Base-by-base conservation (phyloP, 106 monocot genomes). In the Apostasia ramifera region DNA sequence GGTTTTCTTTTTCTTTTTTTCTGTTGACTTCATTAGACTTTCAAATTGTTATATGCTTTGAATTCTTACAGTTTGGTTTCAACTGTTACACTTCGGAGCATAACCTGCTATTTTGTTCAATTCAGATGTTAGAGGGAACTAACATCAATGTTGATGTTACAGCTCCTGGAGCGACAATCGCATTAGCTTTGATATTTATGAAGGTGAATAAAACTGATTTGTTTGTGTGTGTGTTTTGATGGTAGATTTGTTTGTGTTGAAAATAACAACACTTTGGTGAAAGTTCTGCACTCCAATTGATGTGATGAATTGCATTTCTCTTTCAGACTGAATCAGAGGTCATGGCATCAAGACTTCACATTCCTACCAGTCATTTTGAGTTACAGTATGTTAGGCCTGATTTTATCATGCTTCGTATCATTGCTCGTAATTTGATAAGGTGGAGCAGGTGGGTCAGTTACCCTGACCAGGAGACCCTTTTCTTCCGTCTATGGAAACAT, bases 301-400 rank as follows among this genome's bases (percentile, higher is more conserved):
- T 65, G 5, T 65, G 44, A 60, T 70, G 44, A 62, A 41, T 8
- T 70, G 50, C 12, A 63, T 51, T 65, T 70, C 47, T 50, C 47
- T 53, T 78, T 55, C 85, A 95, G 95, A 88, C 91, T 14, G 95
- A 95, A 78, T 86, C 82, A 50, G 89, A 92, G 73, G 81, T 54
- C 7, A 79, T 87, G 12, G 84, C 89, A 53, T 79, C 82, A 60
- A 82, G 84, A 72, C 79, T 97, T 69, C 73, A 75, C 57, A 84
- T 97, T 68, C 97, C 97, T 38, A 48, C 55, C 37, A 97, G 84
- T 62, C 83, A 85, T 65, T 97, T 83, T 81, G 97, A 92, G 67
- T 78, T 97, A 67, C 92, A 97, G 67, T 92, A 89, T 81, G 83
- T 97, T 67, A 89, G 97, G 69, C 97, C 97, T 71, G 97, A 97